Evolutionary conservation across 2,329 filamentous ascomycete genomes (phyloP).

Genomic region (Tolypocladium pustulatum): DNA sequence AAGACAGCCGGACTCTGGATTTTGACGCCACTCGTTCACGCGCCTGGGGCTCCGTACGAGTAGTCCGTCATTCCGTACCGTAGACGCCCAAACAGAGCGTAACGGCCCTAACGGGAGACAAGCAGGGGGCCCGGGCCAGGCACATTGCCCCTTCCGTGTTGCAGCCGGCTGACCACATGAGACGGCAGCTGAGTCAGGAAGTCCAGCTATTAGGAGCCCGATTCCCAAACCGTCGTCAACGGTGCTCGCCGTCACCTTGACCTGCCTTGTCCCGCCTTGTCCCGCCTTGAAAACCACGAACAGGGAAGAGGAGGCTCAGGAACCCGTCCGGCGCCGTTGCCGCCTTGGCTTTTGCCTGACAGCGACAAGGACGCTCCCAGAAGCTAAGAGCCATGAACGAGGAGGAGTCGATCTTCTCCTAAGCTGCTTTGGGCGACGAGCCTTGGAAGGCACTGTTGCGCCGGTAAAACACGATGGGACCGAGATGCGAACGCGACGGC

Average conservation of each 20-base stretch:
- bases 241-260: background rate
- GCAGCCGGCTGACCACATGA: background rate
- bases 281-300: background rate
- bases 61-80: background rate
- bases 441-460: background rate
- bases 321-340: background rate
- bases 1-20: background rate
- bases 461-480: background rate
- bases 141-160: background rate
- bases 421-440: constrained; percentile 3
- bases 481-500: constrained; percentile 2
- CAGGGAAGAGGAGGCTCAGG: background rate
- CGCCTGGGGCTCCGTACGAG: background rate
- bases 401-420: constrained; percentile 5
- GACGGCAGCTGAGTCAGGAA: background rate
- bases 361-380: background rate
- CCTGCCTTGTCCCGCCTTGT: too few species aligned
- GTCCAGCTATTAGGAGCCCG: background rate
- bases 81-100: background rate
- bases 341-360: background rate
- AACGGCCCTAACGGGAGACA: background rate
- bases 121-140: background rate
- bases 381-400: background rate
- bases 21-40: background rate
- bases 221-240: background rate